Conservation (phyloP, 2,329 filamentous ascomycete genomes). For the Alternaria gaisen region DNA sequence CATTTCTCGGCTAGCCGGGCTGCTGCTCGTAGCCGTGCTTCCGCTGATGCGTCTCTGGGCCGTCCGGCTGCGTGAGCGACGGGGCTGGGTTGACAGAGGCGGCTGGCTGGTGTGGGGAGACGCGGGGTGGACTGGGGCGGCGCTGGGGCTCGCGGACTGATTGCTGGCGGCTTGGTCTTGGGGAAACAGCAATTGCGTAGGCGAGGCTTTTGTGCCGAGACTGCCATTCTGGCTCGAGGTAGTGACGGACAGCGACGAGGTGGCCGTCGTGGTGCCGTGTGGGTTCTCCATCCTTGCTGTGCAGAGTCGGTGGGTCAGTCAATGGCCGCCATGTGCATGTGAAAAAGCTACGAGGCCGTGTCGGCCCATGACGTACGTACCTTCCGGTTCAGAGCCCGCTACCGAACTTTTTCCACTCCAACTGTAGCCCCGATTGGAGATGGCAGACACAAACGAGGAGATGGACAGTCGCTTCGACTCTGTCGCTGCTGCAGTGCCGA, state of each 20-base stretch:
- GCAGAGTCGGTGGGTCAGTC: conserved; percentile 15
- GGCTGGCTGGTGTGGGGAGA: conserved; percentile 28
- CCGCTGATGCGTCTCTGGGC: conserved; percentile 80
- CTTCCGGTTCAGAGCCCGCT: conserved; percentile 56
- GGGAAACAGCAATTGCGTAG: conserved; percentile 47
- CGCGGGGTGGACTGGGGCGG: conserved; percentile 25
- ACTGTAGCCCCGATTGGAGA: conserved; percentile 60
- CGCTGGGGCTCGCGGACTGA: conserved; percentile 17
- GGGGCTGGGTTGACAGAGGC: conserved; percentile 27
- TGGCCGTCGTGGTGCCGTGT: conserved; percentile 53
- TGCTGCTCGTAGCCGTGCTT: conserved; percentile 84
- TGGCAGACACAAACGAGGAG: conserved; percentile 73
- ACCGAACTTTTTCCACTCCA: conserved; percentile 58
- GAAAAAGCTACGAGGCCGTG: conserved; percentile 8
- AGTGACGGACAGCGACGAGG: conserved; percentile 55
- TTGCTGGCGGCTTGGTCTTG: conserved; percentile 35
- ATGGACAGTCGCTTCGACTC: conserved; percentile 74
- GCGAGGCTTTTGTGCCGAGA: conserved; percentile 50
- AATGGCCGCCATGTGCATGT: conserved; percentile 6
- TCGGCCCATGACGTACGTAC: conserved; percentile 44
- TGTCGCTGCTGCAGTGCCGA: conserved; percentile 41
- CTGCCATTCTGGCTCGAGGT: conserved; percentile 56
- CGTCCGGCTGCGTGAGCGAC: conserved; percentile 52
- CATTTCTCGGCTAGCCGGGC: conserved; percentile 70
- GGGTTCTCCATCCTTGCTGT: conserved; percentile 41